These are phyloP conservation scores for Haplographium delicatum DNA, from an alignment of 495 filamentous ascomycete species.

Conservation along the genomic window DNA sequence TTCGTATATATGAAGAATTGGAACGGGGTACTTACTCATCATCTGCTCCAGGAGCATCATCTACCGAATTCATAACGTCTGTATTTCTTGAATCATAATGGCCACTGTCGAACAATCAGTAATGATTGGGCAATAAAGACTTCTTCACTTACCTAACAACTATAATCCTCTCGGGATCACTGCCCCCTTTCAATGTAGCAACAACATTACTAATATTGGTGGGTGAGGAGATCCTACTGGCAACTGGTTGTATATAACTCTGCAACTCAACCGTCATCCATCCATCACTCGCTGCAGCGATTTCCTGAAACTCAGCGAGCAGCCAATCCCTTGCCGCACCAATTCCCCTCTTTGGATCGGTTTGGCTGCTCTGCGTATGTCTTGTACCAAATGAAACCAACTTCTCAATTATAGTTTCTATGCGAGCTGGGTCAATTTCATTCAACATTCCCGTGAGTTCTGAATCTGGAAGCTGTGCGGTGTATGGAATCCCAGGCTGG, in stretches of 20 bases:
- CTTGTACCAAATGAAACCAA: constrained; percentile 48
- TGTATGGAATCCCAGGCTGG: constrained; percentile 27
- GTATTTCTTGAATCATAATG: constrained; percentile 48
- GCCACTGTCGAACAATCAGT: constrained; percentile 23
- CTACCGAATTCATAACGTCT: constrained; percentile 42
- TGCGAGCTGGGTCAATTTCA: constrained; percentile 34
- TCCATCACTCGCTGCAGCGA: constrained; percentile 35
- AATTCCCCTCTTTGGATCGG: constrained; percentile 40
- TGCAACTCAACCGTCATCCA: constrained; percentile 38
- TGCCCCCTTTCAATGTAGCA: constrained; percentile 42
- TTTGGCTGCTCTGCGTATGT: constrained; percentile 46
- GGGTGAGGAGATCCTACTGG: constrained; percentile 38
- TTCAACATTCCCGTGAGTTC: constrained; percentile 38
- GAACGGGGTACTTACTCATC: constrained; percentile 43
- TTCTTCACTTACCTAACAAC: constrained; percentile 32
- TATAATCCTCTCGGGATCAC: constrained; percentile 39
- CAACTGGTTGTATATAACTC: constrained; percentile 40
- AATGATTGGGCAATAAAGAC: not conserved
- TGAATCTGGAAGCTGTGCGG: constrained; percentile 39
- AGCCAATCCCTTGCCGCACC: constrained; percentile 52
- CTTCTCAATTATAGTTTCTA: constrained; percentile 41
- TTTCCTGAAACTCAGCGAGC: constrained; percentile 33
- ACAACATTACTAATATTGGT: constrained; percentile 45
- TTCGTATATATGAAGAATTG: too few relatives aligned
- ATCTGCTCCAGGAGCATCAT: constrained; percentile 48